Percentiles rank a stretch among this genome's conserved stretches.
Evolutionary conservation across 495 filamentous ascomycete genomes (phyloP).

Genomic region (Lasiosphaeria miniovina): DNA sequence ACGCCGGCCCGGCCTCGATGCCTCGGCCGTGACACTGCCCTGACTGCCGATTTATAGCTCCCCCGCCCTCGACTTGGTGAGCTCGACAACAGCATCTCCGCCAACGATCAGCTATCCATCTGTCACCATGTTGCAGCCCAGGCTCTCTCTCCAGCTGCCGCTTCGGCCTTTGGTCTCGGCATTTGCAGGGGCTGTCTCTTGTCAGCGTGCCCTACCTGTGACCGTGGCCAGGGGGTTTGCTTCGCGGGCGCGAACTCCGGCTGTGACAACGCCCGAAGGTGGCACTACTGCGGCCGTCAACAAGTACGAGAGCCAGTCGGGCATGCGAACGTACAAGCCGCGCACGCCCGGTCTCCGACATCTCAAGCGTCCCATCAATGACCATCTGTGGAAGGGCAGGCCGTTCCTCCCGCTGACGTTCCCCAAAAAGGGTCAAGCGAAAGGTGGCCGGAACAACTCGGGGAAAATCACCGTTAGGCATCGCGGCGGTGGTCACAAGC

Average conservation of each 20-base stretch:
- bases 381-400: constrained; percentile 92
- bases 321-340: constrained; percentile 84
- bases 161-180: constrained; percentile 27
- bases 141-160: constrained; percentile 4
- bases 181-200: constrained; percentile 9
- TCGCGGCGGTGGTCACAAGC: constrained; percentile 84
- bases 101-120: not conserved
- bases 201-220: constrained; percentile 20
- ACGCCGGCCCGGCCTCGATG: constrained; percentile 15
- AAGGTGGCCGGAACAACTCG: constrained; percentile 87
- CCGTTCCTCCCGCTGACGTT: constrained; percentile 81
- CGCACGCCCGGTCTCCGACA: constrained; percentile 92
- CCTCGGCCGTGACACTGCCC: constrained; percentile 13
- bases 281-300: constrained; percentile 8
- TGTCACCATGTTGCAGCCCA: constrained; percentile 31
- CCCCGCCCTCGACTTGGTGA: not conserved
- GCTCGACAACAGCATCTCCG: not conserved
- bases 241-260: constrained; percentile 13
- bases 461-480: constrained; percentile 85
- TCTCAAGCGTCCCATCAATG: constrained; percentile 85
- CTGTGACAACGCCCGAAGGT: constrained; percentile 3
- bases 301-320: constrained; percentile 32
- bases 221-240: constrained; percentile 26
- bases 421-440: constrained; percentile 83
- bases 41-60: constrained; percentile 3